Evolutionary conservation across 495 filamentous ascomycete genomes (phyloP).

Genomic region (Aspergillus olivimuriae): DNA sequence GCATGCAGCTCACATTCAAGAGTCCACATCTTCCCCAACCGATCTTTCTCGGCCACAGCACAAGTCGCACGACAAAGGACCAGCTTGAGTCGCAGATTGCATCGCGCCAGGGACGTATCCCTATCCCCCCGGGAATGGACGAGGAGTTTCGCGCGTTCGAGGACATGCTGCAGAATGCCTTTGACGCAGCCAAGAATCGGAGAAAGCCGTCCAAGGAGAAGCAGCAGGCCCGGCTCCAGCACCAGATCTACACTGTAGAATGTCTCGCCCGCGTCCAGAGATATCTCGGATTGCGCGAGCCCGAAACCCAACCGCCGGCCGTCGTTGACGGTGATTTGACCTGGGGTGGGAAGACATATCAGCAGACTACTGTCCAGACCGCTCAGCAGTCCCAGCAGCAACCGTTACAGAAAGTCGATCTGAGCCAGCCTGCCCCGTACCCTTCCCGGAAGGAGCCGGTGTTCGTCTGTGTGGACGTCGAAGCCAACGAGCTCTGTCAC

Average conservation of each 20-base stretch:
- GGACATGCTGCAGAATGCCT: slow-evolving; percentile 37
- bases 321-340: slow-evolving; percentile 11
- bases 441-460: slow-evolving; percentile 50
- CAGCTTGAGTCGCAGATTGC: slow-evolving; percentile 30
- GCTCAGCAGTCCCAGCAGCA: slow-evolving; percentile 6
- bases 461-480: slow-evolving; percentile 76
- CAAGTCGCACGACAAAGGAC: slow-evolving; percentile 24
- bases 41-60: slow-evolving; percentile 54
- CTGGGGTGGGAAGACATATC: slow-evolving; percentile 18
- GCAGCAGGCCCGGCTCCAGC: slow-evolving; percentile 38
- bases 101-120: background rate
- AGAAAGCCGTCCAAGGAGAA: slow-evolving; percentile 42
- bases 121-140: slow-evolving; percentile 15
- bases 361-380: slow-evolving; percentile 16
- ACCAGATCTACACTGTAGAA: slow-evolving; percentile 40
- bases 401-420: slow-evolving; percentile 21
- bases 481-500: slow-evolving; percentile 64
- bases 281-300: slow-evolving; percentile 58
- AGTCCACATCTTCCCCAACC: slow-evolving; percentile 52
- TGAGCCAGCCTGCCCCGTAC: slow-evolving; percentile 30
- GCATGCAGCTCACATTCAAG: slow-evolving; percentile 51
- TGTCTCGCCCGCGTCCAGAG: slow-evolving; percentile 56
- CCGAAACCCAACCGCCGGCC: slow-evolving; percentile 7
- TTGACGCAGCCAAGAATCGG: slow-evolving; percentile 37
- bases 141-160: slow-evolving; percentile 38